phyloP scores from a whole-genome alignment of 2,329 filamentous ascomycete species.

The Tolypocladium sp. region DNA sequence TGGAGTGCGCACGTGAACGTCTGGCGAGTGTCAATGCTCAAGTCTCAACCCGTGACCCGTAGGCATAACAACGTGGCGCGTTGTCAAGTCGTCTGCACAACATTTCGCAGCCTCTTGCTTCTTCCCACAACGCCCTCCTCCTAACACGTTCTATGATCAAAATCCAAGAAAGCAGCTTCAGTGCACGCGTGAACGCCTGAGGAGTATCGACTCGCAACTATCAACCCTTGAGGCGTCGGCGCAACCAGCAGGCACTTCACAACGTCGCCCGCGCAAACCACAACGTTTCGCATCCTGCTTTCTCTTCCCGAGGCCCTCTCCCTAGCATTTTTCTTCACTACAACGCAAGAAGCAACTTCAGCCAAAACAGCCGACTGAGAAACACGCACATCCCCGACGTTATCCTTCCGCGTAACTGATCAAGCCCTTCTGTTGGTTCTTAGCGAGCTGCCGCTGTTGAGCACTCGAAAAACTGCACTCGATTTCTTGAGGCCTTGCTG shows the following conservation, averaged over 20 bases:
- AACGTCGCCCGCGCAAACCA: neutral
- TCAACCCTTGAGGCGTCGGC: neutral
- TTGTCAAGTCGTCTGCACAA: neutral
- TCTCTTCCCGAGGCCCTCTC: neutral
- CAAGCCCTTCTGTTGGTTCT: too few relatives aligned
- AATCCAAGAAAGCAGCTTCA: neutral
- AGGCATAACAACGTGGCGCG: neutral
- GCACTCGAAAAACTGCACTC: too few relatives aligned
- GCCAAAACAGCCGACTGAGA: neutral
- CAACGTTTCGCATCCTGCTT: neutral
- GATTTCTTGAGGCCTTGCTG: too few relatives aligned
- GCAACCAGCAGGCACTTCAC: neutral
- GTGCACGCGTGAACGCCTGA: neutral
- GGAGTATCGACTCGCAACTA: neutral
- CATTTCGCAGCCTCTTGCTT: neutral
- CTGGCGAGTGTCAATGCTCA: neutral
- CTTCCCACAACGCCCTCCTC: neutral
- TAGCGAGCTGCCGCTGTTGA: too few relatives aligned
- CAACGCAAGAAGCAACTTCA: neutral
- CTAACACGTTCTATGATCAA: neutral
- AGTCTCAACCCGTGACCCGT: neutral
- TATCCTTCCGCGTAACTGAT: too few relatives aligned
- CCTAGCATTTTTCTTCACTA: neutral
- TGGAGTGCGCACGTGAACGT: neutral
- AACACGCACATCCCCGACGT: neutral